A percentile compares a stretch with the other conserved stretches of the same genome.
These are phyloP conservation scores for Cryphonectria japonica DNA, from an alignment of 2,329 filamentous ascomycete species.

Conservation along the genomic window DNA sequence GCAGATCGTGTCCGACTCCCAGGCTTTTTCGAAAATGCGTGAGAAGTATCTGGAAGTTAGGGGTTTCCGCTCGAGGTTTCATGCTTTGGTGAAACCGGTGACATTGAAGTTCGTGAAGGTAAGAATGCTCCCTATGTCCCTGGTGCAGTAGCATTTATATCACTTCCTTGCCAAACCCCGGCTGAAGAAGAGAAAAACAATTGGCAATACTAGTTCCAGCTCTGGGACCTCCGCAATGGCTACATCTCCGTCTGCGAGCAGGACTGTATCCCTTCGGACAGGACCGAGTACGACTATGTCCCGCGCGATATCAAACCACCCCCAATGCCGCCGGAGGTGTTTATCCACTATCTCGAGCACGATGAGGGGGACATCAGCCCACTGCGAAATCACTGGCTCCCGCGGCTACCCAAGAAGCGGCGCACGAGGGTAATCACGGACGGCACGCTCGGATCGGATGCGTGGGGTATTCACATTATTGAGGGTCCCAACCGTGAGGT, in stretches of 20 bases:
- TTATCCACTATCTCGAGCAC: constrained; percentile 20
- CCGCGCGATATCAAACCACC: constrained; percentile 5
- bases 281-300: constrained; percentile 11
- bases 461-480: constrained; percentile 10
- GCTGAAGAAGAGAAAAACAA: constrained; percentile 66
- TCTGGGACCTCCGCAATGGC: constrained; percentile 80
- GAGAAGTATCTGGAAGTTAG: neutral
- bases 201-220: constrained; percentile 65
- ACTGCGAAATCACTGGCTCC: constrained; percentile 33
- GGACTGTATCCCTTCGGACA: neutral
- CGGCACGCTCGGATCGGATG: constrained; percentile 24
- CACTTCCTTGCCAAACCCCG: constrained; percentile 45
- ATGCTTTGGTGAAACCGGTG: neutral
- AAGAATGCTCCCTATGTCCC: neutral
- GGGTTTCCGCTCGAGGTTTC: neutral
- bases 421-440: constrained; percentile 31
- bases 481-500: constrained; percentile 17
- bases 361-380: constrained; percentile 12
- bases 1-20: neutral
- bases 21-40: neutral
- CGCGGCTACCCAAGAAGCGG: constrained; percentile 35
- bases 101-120: neutral
- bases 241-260: constrained; percentile 95
- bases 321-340: constrained; percentile 18
- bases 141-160: constrained; percentile 41